Evolutionary conservation across 2,329 filamentous ascomycete genomes (phyloP).

Genomic region (Leptographium flavum): DNA sequence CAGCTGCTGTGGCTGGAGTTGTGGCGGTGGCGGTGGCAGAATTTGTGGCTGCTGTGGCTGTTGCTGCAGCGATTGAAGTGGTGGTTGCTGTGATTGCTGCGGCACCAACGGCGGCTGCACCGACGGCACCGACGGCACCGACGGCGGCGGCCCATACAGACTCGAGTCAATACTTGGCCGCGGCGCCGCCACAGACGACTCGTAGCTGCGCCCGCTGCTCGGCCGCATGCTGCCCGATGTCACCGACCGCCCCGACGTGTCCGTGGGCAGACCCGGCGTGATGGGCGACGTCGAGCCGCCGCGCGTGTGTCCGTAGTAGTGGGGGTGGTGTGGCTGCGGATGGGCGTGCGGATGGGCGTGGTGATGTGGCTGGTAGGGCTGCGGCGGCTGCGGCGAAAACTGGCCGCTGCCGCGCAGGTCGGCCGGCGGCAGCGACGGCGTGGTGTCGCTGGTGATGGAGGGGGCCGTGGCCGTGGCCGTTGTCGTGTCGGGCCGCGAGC

Average conservation of each 20-base stretch:
- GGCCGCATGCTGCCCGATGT: slow-evolving; percentile 34
- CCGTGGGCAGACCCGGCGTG: slow-evolving; percentile 31
- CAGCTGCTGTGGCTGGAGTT: slow-evolving; percentile 22
- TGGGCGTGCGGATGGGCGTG: not conserved
- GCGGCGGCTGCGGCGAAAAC: slow-evolving; percentile 28
- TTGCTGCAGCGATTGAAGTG: not conserved
- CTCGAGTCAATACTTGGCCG: slow-evolving; percentile 12
- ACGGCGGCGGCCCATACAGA: slow-evolving; percentile 30
- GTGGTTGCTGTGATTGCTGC: slow-evolving; percentile 7
- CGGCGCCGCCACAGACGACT: slow-evolving; percentile 25
- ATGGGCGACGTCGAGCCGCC: slow-evolving; percentile 36
- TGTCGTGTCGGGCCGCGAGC: slow-evolving; percentile 33
- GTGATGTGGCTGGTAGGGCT: not conserved
- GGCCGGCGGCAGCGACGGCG: slow-evolving; percentile 52
- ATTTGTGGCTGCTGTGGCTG: slow-evolving; percentile 4
- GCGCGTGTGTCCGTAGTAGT: slow-evolving; percentile 16
- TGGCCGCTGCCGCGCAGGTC: slow-evolving; percentile 50
- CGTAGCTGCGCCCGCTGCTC: slow-evolving; percentile 45
- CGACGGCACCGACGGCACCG: slow-evolving; percentile 35
- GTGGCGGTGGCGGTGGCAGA: slow-evolving; percentile 37
- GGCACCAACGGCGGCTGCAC: slow-evolving; percentile 11
- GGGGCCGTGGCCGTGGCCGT: too few species aligned
- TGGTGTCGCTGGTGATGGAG: slow-evolving; percentile 48
- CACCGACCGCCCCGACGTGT: slow-evolving; percentile 27
- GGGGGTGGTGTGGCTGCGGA: slow-evolving; percentile 17